phyloP scores from a whole-genome alignment of 2,329 filamentous ascomycete species.

The Capronia coronata region DNA sequence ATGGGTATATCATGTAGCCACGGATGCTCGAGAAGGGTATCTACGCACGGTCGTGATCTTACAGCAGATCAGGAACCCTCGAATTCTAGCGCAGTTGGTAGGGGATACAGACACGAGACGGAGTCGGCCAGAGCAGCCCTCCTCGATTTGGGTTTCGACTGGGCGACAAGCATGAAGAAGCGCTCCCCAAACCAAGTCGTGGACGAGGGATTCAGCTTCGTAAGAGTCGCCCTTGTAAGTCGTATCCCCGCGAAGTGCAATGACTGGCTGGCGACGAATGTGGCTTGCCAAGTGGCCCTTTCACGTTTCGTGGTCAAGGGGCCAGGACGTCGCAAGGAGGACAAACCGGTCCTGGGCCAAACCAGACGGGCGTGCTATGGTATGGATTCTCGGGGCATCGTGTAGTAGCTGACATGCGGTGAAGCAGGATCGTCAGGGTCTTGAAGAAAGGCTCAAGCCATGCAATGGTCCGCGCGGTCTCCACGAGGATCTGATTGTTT shows the following conservation, averaged over 20 bases:
- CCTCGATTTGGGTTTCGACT: conserved; percentile 7
- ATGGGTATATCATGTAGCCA: neutral
- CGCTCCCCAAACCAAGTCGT: neutral
- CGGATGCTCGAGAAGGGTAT: too few relatives aligned
- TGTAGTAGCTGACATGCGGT: neutral
- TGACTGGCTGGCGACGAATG: conserved; percentile 16
- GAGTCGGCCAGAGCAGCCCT: neutral
- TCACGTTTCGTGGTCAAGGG: neutral
- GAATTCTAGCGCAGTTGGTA: neutral
- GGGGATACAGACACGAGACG: neutral
- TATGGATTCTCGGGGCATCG: too few relatives aligned
- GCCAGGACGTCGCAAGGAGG: neutral
- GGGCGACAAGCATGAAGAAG: neutral
- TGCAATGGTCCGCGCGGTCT: neutral
- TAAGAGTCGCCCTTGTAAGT: neutral
- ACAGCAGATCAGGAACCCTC: neutral
- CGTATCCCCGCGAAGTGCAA: conserved; percentile 7
- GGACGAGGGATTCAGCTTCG: conserved; percentile 1
- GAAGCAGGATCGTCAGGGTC: neutral
- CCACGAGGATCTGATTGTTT: neutral
- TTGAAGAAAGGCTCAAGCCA: neutral
- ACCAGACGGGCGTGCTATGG: too few relatives aligned
- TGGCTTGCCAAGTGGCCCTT: conserved; percentile 20
- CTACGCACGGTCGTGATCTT: neutral
- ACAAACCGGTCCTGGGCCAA: too few relatives aligned